Evolutionary conservation across 148 eudicot genomes (phyloP).

Genomic region (Dianthus caryophyllus): DNA sequence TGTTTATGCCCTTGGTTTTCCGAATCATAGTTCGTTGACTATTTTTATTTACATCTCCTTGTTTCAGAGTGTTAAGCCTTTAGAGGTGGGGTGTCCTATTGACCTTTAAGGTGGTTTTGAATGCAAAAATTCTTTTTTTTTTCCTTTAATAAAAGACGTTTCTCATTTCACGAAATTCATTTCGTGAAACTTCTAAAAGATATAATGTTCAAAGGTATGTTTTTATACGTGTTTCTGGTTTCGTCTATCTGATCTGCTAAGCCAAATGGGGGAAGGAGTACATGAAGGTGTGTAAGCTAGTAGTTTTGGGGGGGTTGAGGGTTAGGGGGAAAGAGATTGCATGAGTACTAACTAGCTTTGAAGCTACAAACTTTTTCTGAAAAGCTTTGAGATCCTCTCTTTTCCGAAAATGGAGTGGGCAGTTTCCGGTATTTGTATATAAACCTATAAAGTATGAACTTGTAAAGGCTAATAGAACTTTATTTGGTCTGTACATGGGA

Average conservation of each 20-base stretch:
- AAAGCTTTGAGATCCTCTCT: too few species aligned
- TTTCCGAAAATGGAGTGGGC: too few species aligned
- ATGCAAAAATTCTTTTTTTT: constrained; percentile 27
- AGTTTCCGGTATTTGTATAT: too few species aligned
- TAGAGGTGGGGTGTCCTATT: constrained; percentile 14
- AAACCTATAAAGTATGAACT: too few species aligned
- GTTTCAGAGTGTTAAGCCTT: neutral
- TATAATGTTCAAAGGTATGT: constrained; percentile 87
- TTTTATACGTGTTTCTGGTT: neutral
- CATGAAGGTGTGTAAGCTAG: neutral
- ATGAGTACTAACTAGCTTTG: neutral
- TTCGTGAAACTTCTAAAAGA: constrained; percentile 73
- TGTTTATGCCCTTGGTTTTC: constrained; percentile 6
- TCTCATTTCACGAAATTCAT: constrained; percentile 77
- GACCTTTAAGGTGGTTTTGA: constrained; percentile 20
- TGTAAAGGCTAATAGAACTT: too few species aligned
- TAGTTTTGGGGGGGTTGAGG: neutral
- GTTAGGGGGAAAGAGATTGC: neutral
- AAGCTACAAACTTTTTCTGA: neutral
- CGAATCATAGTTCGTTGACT: constrained; percentile 4
- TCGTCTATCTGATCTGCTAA: neutral
- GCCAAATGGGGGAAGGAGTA: neutral
- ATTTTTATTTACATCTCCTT: neutral
- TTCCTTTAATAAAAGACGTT: constrained; percentile 47
- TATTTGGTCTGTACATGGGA: too few species aligned